phyloP scores from a whole-genome alignment of 305 asterid species.

The Caryopteris hybrid region DNA sequence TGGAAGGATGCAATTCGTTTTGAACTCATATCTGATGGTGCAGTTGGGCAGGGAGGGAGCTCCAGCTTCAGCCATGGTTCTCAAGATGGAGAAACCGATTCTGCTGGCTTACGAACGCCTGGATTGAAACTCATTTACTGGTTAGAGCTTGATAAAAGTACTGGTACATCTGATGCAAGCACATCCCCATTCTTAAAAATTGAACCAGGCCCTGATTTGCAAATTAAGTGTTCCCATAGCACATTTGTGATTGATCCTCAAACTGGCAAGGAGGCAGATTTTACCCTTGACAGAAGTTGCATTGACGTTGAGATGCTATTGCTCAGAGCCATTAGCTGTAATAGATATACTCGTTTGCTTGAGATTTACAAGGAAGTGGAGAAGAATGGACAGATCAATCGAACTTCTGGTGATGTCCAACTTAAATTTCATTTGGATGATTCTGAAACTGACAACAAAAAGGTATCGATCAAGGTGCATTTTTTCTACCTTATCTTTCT shows the following conservation, averaged over 20 bases:
- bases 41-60: constrained; percentile 63
- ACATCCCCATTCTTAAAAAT: constrained; percentile 73
- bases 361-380: constrained; percentile 85
- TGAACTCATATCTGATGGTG: constrained; percentile 92
- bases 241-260: constrained; percentile 87
- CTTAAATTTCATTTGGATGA: constrained; percentile 57
- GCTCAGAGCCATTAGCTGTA: constrained; percentile 83
- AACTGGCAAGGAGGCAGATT: constrained; percentile 81
- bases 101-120: constrained; percentile 78
- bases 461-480: constrained; percentile 40
- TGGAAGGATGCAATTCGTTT: constrained; percentile 99
- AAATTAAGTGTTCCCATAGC: constrained; percentile 86
- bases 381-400: constrained; percentile 64
- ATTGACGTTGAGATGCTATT: constrained; percentile 86
- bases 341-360: constrained; percentile 86
- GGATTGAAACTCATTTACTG: constrained; percentile 92
- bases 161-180: constrained; percentile 56
- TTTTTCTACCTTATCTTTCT: constrained; percentile 8
- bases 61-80: constrained; percentile 42
- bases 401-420: constrained; percentile 73
- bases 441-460: constrained; percentile 32
- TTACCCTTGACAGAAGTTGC: constrained; percentile 70
- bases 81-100: constrained; percentile 86
- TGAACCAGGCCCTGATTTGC: constrained; percentile 91
- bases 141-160: constrained; percentile 80